These are phyloP conservation scores for Funneliformis caledonium DNA, from an alignment of 371 early-diverging fungal genomes.

Conservation along the genomic window DNA sequence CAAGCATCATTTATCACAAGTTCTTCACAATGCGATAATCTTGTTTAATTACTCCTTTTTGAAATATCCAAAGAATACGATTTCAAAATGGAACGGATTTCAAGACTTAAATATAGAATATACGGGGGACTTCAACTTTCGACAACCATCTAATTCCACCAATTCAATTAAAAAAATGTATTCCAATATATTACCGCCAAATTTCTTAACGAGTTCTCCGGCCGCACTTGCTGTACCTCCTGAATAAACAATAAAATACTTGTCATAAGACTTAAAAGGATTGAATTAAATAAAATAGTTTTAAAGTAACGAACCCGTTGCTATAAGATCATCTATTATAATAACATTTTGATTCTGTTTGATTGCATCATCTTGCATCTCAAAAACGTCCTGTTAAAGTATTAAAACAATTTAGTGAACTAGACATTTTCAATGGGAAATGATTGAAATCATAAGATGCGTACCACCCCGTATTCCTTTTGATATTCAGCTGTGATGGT, in stretches of 20 bases:
- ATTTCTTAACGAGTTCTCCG: conserved; percentile 76
- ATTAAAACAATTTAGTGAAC: conserved; percentile 21
- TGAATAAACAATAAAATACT: not conserved
- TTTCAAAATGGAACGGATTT: not conserved
- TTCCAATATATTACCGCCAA: conserved; percentile 78
- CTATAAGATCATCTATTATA: conserved; percentile 95
- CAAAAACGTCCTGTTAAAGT: conserved; percentile 78
- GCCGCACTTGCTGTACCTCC: conserved; percentile 50
- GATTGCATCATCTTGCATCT: conserved; percentile 86
- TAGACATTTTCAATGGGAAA: not conserved
- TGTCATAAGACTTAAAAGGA: not conserved
- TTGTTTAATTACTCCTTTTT: no score
- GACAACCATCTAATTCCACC: conserved; percentile 79
- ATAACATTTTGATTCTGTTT: conserved; percentile 85
- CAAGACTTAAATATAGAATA: conserved; percentile 87
- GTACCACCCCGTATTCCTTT: conserved; percentile 95
- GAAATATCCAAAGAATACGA: no score
- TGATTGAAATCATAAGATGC: conserved; percentile 22
- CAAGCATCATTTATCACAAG: no score
- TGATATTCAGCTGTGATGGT: conserved; percentile 73
- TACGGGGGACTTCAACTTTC: conserved; percentile 79
- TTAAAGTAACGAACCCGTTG: conserved; percentile 79
- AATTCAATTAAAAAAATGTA: conserved; percentile 94
- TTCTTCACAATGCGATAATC: no score
- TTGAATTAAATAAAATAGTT: not conserved